Percentiles rank a stretch among this genome's conserved stretches.
Conservation (phyloP, 208 protist genomes). For the Leishmania lainsoni region DNA sequence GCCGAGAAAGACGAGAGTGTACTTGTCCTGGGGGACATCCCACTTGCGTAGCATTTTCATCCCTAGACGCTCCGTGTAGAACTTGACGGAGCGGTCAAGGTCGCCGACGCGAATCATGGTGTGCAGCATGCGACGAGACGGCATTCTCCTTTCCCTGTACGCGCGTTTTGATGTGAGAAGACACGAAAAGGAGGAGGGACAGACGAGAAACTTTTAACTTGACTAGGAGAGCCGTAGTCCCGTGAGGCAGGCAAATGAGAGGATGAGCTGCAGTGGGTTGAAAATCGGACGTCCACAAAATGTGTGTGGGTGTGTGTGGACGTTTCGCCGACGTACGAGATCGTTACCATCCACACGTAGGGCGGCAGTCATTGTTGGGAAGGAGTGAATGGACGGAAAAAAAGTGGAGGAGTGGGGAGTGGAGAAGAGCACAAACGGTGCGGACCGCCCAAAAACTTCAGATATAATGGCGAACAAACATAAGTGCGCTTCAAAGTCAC, state of each 20-base stretch:
- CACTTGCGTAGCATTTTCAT: constrained; percentile 84
- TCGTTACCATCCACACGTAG: neutral
- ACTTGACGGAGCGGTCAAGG: constrained; percentile 80
- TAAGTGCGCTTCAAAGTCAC: neutral
- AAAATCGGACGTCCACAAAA: no score
- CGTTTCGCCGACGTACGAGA: neutral
- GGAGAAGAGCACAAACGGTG: neutral
- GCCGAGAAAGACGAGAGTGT: constrained; percentile 83
- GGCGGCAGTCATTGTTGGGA: neutral
- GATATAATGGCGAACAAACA: neutral
- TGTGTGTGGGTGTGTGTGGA: neutral
- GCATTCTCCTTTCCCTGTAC: constrained; percentile 13
- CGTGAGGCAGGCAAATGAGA: no score
- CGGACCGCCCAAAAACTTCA: neutral
- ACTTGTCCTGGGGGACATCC: constrained; percentile 78
- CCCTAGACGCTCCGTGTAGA: constrained; percentile 78
- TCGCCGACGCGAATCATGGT: constrained; percentile 90
- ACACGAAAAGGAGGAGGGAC: neutral
- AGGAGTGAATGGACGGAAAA: neutral
- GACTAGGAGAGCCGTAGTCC: neutral
- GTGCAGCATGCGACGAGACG: constrained; percentile 64
- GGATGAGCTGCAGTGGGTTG: no score
- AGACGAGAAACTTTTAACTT: neutral
- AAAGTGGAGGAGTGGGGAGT: neutral
- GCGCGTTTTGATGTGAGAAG: neutral